Percentiles rank a stretch among this genome's conserved stretches.
Conservation (phyloP, 2,329 filamentous ascomycete species). For the Chaetomium sp. region DNA sequence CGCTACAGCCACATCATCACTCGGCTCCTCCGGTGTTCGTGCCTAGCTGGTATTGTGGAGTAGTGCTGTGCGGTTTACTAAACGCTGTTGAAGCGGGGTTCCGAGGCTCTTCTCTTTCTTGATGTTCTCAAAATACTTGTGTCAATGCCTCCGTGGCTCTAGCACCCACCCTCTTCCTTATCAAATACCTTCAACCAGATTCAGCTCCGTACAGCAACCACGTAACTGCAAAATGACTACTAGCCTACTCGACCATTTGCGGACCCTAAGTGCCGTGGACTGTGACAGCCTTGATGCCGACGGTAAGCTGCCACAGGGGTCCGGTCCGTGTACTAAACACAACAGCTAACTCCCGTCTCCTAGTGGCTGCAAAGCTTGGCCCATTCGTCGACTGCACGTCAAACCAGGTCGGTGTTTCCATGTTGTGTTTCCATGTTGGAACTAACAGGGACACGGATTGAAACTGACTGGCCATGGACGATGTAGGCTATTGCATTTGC, state of each 20-base stretch:
- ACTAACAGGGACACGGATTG: slow-evolving; percentile 1
- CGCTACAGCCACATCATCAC: not conserved
- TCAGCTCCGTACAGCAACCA: not conserved
- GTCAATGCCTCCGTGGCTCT: not conserved
- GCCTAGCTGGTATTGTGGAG: not conserved
- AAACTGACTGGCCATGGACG: not conserved
- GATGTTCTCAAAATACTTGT: not conserved
- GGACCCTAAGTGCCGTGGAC: slow-evolving; percentile 49
- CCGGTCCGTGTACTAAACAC: not conserved
- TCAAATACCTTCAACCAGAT: not conserved
- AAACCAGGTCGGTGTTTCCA: slow-evolving; percentile 48
- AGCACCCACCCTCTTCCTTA: not conserved
- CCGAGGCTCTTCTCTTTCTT: not conserved
- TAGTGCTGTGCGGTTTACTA: not conserved
- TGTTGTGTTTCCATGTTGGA: not conserved
- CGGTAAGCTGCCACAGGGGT: slow-evolving; percentile 38
- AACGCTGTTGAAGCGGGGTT: not conserved
- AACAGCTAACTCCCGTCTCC: not conserved
- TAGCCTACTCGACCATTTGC: slow-evolving; percentile 47
- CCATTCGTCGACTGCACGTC: slow-evolving; percentile 58
- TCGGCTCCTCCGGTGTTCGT: not conserved
- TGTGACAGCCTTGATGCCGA: slow-evolving; percentile 55
- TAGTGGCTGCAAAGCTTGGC: slow-evolving; percentile 50
- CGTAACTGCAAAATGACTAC: slow-evolving; percentile 16
- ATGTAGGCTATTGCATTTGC: slow-evolving; percentile 52